These are phyloP conservation scores for Alternaria hordeiaustralica DNA, from an alignment of 2,329 filamentous ascomycete genomes.

Conservation along the genomic window DNA sequence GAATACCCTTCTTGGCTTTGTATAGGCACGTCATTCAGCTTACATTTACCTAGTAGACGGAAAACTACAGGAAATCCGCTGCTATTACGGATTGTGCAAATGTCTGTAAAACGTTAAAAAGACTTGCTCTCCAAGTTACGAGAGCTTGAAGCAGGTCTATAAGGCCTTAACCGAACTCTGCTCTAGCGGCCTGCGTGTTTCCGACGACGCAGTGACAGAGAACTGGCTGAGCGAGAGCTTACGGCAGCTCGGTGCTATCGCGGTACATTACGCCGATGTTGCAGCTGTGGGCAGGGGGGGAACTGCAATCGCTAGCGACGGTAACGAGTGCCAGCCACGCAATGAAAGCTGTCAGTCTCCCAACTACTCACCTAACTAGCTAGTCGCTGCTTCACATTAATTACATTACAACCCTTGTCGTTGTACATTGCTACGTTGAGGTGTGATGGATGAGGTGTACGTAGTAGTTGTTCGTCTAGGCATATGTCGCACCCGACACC, in stretches of 20 bases:
- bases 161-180: not conserved
- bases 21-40: not conserved
- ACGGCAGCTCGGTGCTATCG: not conserved
- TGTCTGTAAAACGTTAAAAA: not conserved
- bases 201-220: not conserved
- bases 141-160: not conserved
- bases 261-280: not conserved
- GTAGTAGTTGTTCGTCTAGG: not conserved
- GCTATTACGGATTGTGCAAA: constrained; percentile 1
- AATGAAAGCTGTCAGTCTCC: not conserved
- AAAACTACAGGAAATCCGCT: not conserved
- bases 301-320: no score
- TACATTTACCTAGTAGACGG: not conserved
- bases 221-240: not conserved
- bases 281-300: no score
- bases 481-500: not conserved
- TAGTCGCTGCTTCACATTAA: not conserved
- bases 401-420: not conserved
- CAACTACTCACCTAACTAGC: not conserved
- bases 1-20: not conserved
- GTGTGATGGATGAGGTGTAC: not conserved
- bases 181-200: not conserved
- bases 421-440: not conserved
- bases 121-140: not conserved
- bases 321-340: not conserved